Percentiles rank a stretch among this genome's conserved stretches.
Evolutionary conservation across 768 basidiomycete species (phyloP).

Genomic region (Harrya chromipes): DNA sequence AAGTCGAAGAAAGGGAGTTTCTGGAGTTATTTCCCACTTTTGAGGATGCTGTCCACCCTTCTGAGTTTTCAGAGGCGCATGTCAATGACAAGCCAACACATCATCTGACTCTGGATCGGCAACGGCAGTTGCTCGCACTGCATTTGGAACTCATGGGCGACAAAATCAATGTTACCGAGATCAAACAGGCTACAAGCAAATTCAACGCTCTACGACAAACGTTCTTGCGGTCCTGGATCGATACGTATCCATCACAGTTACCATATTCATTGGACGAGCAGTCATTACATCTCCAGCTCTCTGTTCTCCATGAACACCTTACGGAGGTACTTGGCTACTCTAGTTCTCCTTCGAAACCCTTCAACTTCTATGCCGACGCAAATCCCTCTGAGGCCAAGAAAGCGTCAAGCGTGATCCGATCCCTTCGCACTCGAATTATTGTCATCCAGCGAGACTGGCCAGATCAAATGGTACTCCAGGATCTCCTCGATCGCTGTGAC

Average conservation of each 20-base stretch:
- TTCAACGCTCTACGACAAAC: constrained; percentile 36
- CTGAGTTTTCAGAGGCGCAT: background rate
- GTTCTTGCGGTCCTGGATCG: constrained; percentile 35
- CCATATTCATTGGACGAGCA: constrained; percentile 47
- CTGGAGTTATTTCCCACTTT: constrained; percentile 82
- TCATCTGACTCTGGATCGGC: constrained; percentile 25
- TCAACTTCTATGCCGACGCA: constrained; percentile 81
- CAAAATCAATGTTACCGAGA: background rate
- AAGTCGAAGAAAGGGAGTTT: constrained; percentile 83
- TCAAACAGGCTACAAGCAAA: background rate
- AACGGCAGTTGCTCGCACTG: constrained; percentile 41
- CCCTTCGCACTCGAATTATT: constrained; percentile 52
- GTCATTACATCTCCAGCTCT: constrained; percentile 51
- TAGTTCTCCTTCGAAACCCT: constrained; percentile 25
- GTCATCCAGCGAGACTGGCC: constrained; percentile 80
- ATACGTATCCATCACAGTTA: constrained; percentile 28
- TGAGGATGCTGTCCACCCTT: constrained; percentile 50
- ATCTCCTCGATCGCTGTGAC: constrained; percentile 71
- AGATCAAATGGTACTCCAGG: constrained; percentile 95
- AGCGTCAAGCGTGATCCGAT: constrained; percentile 47
- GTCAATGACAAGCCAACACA: constrained; percentile 20
- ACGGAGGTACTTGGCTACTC: constrained; percentile 28
- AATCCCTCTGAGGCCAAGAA: constrained; percentile 71
- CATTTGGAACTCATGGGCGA: constrained; percentile 45
- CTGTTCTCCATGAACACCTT: constrained; percentile 43